Conservation (phyloP, 2,329 filamentous ascomycete species). For the Clarireedia sp. region DNA sequence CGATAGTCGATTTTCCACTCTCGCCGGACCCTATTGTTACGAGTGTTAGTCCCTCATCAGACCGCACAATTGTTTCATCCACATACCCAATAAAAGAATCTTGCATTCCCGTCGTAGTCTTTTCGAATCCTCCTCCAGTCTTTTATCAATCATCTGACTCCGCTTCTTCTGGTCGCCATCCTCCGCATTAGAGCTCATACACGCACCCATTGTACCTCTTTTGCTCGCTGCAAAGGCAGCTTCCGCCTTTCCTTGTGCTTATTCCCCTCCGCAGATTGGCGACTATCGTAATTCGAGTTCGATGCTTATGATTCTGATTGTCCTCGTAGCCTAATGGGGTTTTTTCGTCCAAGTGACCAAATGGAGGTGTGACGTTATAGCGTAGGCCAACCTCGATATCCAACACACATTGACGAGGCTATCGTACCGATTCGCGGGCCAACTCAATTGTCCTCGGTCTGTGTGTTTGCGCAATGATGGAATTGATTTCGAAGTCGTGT, state of each 20-base stretch:
- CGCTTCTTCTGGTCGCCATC: conserved; percentile 91
- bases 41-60: conserved; percentile 15
- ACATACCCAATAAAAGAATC: conserved; percentile 83
- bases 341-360: neutral
- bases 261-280: conserved; percentile 2
- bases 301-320: neutral
- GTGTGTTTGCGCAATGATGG: neutral
- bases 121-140: conserved; percentile 88
- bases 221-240: conserved; percentile 25
- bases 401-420: conserved; percentile 6
- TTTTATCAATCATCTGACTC: conserved; percentile 91
- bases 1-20: conserved; percentile 97
- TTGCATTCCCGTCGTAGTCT: conserved; percentile 96
- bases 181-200: conserved; percentile 76
- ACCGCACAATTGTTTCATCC: conserved; percentile 12
- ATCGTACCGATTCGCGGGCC: neutral
- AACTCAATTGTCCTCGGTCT: neutral
- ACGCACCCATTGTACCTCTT: conserved; percentile 68
- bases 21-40: conserved; percentile 73
- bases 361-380: conserved; percentile 5
- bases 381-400: neutral
- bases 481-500: neutral
- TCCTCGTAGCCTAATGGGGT: neutral
- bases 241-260: conserved; percentile 15
- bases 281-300: neutral